phyloP scores from a whole-genome alignment of 495 filamentous ascomycete genomes.

The Neurospora sp. region DNA sequence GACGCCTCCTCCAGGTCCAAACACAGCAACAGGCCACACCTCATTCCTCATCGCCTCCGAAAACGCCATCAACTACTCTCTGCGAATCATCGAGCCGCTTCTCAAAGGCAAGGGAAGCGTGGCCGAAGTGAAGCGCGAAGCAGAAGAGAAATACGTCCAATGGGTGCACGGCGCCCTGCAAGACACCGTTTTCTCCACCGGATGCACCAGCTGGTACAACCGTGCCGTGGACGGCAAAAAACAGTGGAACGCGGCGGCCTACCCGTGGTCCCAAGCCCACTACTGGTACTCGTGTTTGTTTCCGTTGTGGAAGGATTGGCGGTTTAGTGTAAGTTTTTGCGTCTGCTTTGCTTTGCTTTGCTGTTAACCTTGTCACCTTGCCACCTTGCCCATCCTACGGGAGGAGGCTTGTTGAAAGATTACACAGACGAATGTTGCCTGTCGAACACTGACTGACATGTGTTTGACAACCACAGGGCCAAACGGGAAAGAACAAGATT shows the following conservation, averaged over 20 bases:
- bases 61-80: conserved; percentile 25
- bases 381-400: too few species aligned
- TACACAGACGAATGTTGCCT: background rate
- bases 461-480: background rate
- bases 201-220: conserved; percentile 35
- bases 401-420: background rate
- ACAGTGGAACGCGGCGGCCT: conserved; percentile 9
- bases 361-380: background rate
- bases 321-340: background rate
- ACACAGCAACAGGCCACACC: conserved; percentile 33
- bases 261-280: conserved; percentile 8
- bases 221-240: background rate
- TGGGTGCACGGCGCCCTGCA: conserved; percentile 16
- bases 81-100: conserved; percentile 23
- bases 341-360: background rate
- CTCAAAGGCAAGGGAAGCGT: conserved; percentile 22
- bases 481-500: background rate
- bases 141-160: conserved; percentile 20
- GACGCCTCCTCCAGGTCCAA: conserved; percentile 23
- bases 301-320: conserved; percentile 2
- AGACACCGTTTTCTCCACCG: conserved; percentile 20
- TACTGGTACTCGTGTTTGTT: conserved; percentile 7
- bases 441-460: background rate
- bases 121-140: conserved; percentile 23
- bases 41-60: conserved; percentile 30